Conservation (phyloP, 2,329 filamentous ascomycete genomes). For the Alternaria sp. region DNA sequence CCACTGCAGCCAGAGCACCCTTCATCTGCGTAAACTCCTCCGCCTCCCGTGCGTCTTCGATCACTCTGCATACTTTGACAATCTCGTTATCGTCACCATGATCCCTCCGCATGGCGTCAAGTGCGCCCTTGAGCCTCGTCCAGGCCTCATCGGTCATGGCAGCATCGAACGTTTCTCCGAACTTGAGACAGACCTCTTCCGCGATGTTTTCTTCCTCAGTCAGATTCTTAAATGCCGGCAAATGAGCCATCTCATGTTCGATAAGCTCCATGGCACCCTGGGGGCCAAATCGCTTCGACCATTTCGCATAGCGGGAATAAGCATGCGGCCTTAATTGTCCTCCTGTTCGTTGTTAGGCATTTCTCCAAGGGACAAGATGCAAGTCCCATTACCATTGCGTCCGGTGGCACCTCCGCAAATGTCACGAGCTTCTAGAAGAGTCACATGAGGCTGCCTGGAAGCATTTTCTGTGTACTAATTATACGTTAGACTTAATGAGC, state of each 20-base stretch:
- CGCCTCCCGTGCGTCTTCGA: conserved; percentile 1
- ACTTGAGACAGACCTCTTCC: conserved; percentile 16
- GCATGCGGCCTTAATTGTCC: conserved; percentile 18
- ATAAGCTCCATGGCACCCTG: conserved; percentile 19
- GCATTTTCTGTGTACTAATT: conserved; percentile 12
- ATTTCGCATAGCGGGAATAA: conserved; percentile 17
- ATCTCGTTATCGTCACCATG: conserved; percentile 13
- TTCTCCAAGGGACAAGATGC: neutral
- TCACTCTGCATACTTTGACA: conserved; percentile 8
- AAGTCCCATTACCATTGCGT: conserved; percentile 9
- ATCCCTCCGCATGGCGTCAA: conserved; percentile 14
- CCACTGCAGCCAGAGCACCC: conserved; percentile 9
- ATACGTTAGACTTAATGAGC: neutral
- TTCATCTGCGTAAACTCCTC: conserved; percentile 19
- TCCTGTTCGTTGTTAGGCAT: conserved; percentile 3
- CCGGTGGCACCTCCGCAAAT: conserved; percentile 16
- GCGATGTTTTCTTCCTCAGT: conserved; percentile 12
- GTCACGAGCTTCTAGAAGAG: conserved; percentile 17
- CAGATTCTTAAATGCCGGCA: conserved; percentile 10
- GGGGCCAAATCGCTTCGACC: conserved; percentile 13
- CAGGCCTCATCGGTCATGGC: conserved; percentile 22
- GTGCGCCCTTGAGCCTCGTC: conserved; percentile 13
- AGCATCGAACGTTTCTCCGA: conserved; percentile 19
- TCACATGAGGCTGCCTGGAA: conserved; percentile 13
- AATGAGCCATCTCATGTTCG: conserved; percentile 14